Conservation (phyloP, 257 asterid species). For the Nicotiana tomentosiformis region DNA sequence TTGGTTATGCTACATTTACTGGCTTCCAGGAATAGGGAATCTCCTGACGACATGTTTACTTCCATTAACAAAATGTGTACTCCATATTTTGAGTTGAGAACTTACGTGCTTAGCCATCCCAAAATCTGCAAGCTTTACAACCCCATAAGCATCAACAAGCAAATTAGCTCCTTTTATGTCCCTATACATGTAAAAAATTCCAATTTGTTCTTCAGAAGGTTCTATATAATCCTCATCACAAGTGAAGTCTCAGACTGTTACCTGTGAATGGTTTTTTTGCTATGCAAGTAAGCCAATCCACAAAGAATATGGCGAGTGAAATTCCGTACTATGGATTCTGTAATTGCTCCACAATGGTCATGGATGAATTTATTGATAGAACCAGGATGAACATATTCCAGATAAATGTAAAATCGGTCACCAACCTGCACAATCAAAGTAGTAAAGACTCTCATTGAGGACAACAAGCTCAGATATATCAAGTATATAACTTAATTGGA, state of each 20-base stretch:
- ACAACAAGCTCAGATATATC: slow-evolving; percentile 4
- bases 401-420: slow-evolving; percentile 71
- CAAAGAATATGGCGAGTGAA: slow-evolving; percentile 88
- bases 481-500: not conserved
- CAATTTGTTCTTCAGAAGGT: not conserved
- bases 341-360: slow-evolving; percentile 80
- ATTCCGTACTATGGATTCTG: slow-evolving; percentile 83
- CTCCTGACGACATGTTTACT: not conserved
- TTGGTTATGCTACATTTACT: not conserved
- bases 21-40: not conserved
- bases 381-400: slow-evolving; percentile 95
- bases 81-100: slow-evolving; percentile 13
- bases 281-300: slow-evolving; percentile 87
- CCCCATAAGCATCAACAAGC: slow-evolving; percentile 92
- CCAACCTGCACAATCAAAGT: slow-evolving; percentile 49
- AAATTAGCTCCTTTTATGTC: slow-evolving; percentile 91
- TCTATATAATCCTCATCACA: not conserved
- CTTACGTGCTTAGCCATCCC: slow-evolving; percentile 96
- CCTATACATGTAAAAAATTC: slow-evolving; percentile 29
- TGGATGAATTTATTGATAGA: slow-evolving; percentile 68
- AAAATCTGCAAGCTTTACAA: slow-evolving; percentile 95
- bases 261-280: slow-evolving; percentile 89
- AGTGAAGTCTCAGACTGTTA: slow-evolving; percentile 11
- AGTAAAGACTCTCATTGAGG: slow-evolving; percentile 12
- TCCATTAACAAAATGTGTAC: not conserved